Evolutionary conservation across 176 grass and related monocot species (phyloP).

Genomic region (Olyra latifolia): DNA sequence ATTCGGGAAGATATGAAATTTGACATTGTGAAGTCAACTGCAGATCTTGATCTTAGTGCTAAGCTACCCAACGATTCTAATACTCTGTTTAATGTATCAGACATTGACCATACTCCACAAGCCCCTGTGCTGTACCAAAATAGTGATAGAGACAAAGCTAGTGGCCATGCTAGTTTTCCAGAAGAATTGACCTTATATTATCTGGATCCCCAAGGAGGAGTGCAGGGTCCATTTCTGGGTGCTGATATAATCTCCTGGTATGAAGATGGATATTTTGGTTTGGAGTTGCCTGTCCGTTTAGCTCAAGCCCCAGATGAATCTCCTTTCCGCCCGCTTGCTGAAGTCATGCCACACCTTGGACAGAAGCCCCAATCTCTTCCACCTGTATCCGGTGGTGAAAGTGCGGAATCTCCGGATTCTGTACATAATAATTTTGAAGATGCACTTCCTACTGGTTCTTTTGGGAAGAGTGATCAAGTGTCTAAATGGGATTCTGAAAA

Average conservation of each 20-base stretch:
- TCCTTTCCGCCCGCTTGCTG: slow-evolving; percentile 66
- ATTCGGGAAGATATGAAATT: slow-evolving; percentile 27
- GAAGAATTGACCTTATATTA: slow-evolving; percentile 94
- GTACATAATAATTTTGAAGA: slow-evolving; percentile 49
- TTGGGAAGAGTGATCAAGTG: slow-evolving; percentile 34
- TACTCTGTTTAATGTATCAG: slow-evolving; percentile 48
- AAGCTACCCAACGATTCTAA: slow-evolving; percentile 60
- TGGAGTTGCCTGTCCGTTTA: slow-evolving; percentile 76
- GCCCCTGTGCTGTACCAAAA: background rate
- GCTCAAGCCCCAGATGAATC: slow-evolving; percentile 72
- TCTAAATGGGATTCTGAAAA: slow-evolving; percentile 43
- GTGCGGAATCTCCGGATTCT: slow-evolving; percentile 49
- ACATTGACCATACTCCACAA: slow-evolving; percentile 24
- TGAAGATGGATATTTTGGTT: slow-evolving; percentile 92
- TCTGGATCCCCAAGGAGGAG: slow-evolving; percentile 85
- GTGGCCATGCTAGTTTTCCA: slow-evolving; percentile 38
- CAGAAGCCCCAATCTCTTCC: slow-evolving; percentile 38
- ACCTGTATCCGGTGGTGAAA: slow-evolving; percentile 19
- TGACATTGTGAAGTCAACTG: slow-evolving; percentile 21
- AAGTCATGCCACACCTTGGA: slow-evolving; percentile 85
- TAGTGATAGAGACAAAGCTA: slow-evolving; percentile 30
- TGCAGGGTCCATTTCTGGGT: slow-evolving; percentile 92
- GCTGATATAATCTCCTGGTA: slow-evolving; percentile 89
- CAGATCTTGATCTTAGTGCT: slow-evolving; percentile 41
- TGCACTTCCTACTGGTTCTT: slow-evolving; percentile 37